Conservation (phyloP, 2,329 filamentous ascomycete species). For the Aspergillus sp. region DNA sequence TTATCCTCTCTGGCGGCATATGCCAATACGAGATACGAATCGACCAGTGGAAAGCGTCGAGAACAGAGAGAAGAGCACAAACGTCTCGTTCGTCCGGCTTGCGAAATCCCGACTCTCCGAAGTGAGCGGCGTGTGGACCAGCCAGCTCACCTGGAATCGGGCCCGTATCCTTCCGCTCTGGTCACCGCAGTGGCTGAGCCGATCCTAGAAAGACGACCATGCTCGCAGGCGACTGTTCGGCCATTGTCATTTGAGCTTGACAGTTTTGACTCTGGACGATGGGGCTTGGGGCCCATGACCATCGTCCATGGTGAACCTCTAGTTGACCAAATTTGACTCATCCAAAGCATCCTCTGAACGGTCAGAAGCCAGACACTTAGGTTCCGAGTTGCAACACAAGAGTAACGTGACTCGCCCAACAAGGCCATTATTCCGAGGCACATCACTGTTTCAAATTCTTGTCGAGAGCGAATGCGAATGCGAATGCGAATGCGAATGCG, state of each 20-base stretch:
- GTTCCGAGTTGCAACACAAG: background rate
- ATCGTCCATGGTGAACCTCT: background rate
- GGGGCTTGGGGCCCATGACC: background rate
- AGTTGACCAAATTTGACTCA: background rate
- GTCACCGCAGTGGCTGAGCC: background rate
- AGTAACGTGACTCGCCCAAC: background rate
- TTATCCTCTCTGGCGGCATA: background rate
- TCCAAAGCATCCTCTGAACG: background rate
- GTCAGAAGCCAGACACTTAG: background rate
- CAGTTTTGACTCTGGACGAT: background rate
- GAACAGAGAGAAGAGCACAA: background rate
- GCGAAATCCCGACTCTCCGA: constrained; percentile 2
- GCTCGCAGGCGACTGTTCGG: background rate
- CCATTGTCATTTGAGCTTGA: constrained; percentile 6
- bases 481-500: background rate
- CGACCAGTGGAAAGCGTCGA: background rate
- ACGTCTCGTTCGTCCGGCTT: background rate
- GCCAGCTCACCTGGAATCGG: constrained; percentile 3
- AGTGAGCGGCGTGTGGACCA: background rate
- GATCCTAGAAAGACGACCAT: background rate
- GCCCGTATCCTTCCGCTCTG: constrained; percentile 1
- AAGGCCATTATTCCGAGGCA: background rate
- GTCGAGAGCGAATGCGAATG: background rate
- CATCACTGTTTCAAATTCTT: background rate
- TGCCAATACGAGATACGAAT: constrained; percentile 13